phyloP scores from a whole-genome alignment of 2,329 filamentous ascomycete species.

The Setomelanomma holmii region DNA sequence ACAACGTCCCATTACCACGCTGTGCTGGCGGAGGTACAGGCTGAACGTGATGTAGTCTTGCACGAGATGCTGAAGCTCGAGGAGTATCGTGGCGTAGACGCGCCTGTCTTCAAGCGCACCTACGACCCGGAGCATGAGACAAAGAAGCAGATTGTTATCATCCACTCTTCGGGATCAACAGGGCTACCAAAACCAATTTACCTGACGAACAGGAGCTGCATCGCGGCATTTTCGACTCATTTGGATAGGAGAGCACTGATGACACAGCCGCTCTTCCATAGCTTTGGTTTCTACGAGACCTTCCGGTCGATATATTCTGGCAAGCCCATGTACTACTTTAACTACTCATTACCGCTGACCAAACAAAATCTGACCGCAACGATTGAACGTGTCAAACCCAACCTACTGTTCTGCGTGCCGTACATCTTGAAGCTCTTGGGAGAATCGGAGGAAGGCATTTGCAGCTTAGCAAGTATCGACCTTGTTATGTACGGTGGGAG shows the following conservation, averaged over 20 bases:
- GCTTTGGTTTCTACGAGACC: conserved; percentile 30
- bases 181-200: conserved; percentile 70
- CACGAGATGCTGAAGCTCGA: conserved; percentile 32
- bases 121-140: conserved; percentile 33
- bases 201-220: conserved; percentile 57
- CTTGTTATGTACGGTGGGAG: conserved; percentile 66
- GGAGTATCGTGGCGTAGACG: conserved; percentile 26
- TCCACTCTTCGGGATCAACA: conserved; percentile 65
- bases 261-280: conserved; percentile 35
- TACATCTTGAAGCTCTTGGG: conserved; percentile 69
- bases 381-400: conserved; percentile 43
- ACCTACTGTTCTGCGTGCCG: conserved; percentile 68
- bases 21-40: conserved; percentile 39
- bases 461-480: conserved; percentile 55
- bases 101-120: conserved; percentile 18
- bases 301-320: conserved; percentile 33
- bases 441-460: conserved; percentile 64
- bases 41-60: conserved; percentile 23
- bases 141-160: conserved; percentile 48
- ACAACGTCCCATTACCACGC: conserved; percentile 25
- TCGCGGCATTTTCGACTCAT: conserved; percentile 26
- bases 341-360: conserved; percentile 28
- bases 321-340: conserved; percentile 33
- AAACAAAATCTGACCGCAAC: conserved; percentile 23
- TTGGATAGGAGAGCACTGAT: conserved; percentile 29